phyloP scores from a whole-genome alignment of 305 asterid species.

The Fraxinus latifolia region DNA sequence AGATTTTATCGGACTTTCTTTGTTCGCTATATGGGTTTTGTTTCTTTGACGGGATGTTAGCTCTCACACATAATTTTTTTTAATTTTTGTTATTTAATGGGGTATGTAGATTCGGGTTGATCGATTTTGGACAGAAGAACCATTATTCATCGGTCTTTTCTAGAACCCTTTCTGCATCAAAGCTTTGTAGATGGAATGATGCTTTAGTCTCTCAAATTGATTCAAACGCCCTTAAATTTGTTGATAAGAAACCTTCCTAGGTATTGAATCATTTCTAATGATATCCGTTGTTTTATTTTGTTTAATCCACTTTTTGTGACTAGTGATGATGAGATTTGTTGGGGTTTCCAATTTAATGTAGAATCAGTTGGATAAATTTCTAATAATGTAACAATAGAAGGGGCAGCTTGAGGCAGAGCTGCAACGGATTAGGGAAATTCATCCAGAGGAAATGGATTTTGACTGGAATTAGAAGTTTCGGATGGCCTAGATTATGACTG shows the following conservation, averaged over 20 bases:
- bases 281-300: background rate
- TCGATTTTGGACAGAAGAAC: conserved; percentile 46
- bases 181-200: conserved; percentile 69
- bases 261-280: conserved; percentile 6
- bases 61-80: background rate
- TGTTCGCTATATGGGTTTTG: conserved; percentile 10
- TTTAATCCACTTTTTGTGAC: background rate
- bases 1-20: conserved; percentile 41
- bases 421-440: conserved; percentile 36
- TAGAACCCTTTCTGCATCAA: conserved; percentile 61
- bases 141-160: conserved; percentile 49
- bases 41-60: background rate
- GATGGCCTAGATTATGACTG: too few species aligned
- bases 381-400: conserved; percentile 45
- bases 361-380: conserved; percentile 32
- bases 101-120: conserved; percentile 50
- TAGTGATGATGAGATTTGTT: background rate
- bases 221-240: conserved; percentile 48
- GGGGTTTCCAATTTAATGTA: conserved; percentile 6
- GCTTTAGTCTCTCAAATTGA: conserved; percentile 55
- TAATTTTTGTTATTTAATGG: background rate
- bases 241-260: conserved; percentile 40
- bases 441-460: too few species aligned
- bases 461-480: too few species aligned
- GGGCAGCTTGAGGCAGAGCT: conserved; percentile 52